These are phyloP conservation scores for Metroxylon sagu DNA, from an alignment of 176 grass and related monocot species.

Conservation along the genomic window DNA sequence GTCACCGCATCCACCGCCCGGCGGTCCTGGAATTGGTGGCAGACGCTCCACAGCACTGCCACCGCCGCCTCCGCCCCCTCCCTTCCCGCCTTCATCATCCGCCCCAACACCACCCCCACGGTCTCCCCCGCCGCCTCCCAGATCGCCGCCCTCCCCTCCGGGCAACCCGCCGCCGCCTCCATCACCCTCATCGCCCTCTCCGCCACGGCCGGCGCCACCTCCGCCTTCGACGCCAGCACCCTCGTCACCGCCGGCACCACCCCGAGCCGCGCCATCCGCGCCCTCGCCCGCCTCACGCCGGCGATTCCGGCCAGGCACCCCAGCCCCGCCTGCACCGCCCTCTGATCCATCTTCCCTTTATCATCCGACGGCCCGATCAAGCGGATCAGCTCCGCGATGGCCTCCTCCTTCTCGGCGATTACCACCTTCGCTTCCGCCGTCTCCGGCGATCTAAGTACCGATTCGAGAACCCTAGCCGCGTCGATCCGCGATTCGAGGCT, in stretches of 20 bases:
- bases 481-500: slow-evolving; percentile 40
- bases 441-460: slow-evolving; percentile 35
- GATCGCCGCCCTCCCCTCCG: slow-evolving; percentile 72
- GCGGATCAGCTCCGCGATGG: slow-evolving; percentile 47
- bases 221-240: slow-evolving; percentile 18
- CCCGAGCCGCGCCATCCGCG: slow-evolving; percentile 40
- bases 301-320: slow-evolving; percentile 36
- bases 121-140: slow-evolving; percentile 47
- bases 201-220: not conserved
- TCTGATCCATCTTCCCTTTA: slow-evolving; percentile 30
- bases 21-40: slow-evolving; percentile 28
- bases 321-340: slow-evolving; percentile 34
- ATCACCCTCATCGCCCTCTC: slow-evolving; percentile 41
- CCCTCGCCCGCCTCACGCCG: slow-evolving; percentile 22
- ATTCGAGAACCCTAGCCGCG: slow-evolving; percentile 39
- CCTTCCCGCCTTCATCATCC: slow-evolving; percentile 70
- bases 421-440: slow-evolving; percentile 6
- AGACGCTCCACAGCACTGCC: slow-evolving; percentile 72
- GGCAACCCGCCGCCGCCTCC: slow-evolving; percentile 50
- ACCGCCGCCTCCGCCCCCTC: slow-evolving; percentile 67
- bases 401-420: not conserved
- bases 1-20: not conserved
- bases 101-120: slow-evolving; percentile 31
- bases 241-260: slow-evolving; percentile 34
- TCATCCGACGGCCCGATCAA: slow-evolving; percentile 45